Evolutionary conservation across 2,329 filamentous ascomycete species (phyloP).

Genomic region (Sporothrix pseudoabietina): DNA sequence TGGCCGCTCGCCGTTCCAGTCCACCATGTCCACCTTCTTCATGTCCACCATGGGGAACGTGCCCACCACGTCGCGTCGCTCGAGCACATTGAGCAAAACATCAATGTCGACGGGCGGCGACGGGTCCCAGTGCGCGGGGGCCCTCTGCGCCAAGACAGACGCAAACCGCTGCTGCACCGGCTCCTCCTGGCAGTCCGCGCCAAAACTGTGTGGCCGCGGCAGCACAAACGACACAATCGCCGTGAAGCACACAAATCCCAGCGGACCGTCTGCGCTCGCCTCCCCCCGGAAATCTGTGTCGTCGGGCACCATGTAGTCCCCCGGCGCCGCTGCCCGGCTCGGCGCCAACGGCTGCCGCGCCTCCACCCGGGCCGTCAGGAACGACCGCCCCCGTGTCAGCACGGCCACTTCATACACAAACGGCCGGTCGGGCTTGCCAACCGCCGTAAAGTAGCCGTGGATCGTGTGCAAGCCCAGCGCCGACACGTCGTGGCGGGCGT

Average conservation of each 20-base stretch:
- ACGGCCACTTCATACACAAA: constrained; percentile 55
- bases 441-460: constrained; percentile 57
- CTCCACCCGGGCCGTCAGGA: constrained; percentile 54
- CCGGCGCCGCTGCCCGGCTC: constrained; percentile 42
- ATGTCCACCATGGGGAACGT: constrained; percentile 55
- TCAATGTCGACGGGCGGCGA: constrained; percentile 53
- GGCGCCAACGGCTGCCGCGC: constrained; percentile 51
- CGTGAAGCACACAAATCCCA: constrained; percentile 52
- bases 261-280: constrained; percentile 44
- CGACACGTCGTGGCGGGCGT: constrained; percentile 26
- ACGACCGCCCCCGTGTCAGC: constrained; percentile 51
- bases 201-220: constrained; percentile 42
- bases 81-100: constrained; percentile 43
- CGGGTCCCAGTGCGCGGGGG: constrained; percentile 49
- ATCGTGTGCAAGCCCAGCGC: constrained; percentile 44
- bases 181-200: constrained; percentile 45
- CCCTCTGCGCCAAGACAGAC: constrained; percentile 44
- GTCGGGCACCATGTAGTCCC: constrained; percentile 28
- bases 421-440: constrained; percentile 52
- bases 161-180: constrained; percentile 50
- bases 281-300: constrained; percentile 41
- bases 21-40: constrained; percentile 57
- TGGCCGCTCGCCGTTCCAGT: constrained; percentile 48
- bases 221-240: constrained; percentile 57
- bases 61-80: constrained; percentile 45